phyloP scores from a whole-genome alignment of 2,329 filamentous ascomycete genomes.

The Emergomyces orientalis region DNA sequence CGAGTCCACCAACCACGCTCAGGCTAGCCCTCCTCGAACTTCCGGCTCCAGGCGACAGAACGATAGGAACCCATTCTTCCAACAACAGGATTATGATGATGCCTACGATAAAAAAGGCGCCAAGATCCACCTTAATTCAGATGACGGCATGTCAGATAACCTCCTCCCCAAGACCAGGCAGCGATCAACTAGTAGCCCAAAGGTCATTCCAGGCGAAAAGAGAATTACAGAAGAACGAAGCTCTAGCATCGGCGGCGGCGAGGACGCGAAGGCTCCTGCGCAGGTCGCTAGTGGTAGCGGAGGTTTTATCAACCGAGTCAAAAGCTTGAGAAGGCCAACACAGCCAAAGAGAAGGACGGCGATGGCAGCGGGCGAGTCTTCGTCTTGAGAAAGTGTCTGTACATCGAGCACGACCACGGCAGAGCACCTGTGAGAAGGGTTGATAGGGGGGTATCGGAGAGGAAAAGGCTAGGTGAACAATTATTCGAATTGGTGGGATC shows the following conservation, averaged over 20 bases:
- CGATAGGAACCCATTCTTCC: slow-evolving; percentile 68
- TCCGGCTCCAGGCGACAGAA: slow-evolving; percentile 29
- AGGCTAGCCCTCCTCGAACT: slow-evolving; percentile 23
- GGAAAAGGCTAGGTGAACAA: not conserved
- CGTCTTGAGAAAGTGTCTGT: not conserved
- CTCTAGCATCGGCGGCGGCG: slow-evolving; percentile 6
- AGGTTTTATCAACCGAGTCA: slow-evolving; percentile 17
- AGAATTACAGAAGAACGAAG: slow-evolving; percentile 24
- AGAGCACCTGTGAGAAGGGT: not conserved
- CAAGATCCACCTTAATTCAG: slow-evolving; percentile 46
- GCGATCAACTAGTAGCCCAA: slow-evolving; percentile 52
- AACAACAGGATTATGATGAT: slow-evolving; percentile 56
- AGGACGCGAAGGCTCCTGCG: slow-evolving; percentile 8
- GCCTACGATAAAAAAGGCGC: slow-evolving; percentile 57
- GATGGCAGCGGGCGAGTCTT: not conserved
- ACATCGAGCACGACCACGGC: not conserved
- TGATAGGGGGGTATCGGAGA: not conserved
- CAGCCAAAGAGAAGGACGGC: slow-evolving; percentile 11
- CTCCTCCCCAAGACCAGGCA: slow-evolving; percentile 23
- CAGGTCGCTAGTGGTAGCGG: slow-evolving; percentile 9
- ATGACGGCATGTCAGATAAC: slow-evolving; percentile 21
- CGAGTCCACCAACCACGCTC: slow-evolving; percentile 15
- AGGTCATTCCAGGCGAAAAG: slow-evolving; percentile 35
- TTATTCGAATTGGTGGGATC: not conserved
- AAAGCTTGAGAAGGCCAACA: slow-evolving; percentile 16